These are phyloP conservation scores for Prunus dulcis DNA, from an alignment of 306 rosid genomes.

Conservation along the genomic window DNA sequence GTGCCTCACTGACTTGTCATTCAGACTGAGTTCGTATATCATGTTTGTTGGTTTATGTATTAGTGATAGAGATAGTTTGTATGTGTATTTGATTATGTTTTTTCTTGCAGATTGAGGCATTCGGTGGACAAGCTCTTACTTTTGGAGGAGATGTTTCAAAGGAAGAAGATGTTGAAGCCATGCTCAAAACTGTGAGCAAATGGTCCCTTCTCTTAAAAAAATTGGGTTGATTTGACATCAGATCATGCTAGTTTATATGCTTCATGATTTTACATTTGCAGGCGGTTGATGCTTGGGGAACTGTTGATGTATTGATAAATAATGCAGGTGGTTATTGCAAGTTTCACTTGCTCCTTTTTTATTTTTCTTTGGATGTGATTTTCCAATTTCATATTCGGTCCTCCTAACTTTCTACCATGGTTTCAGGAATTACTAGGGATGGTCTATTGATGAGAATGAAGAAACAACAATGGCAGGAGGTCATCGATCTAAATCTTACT, in stretches of 20 bases:
- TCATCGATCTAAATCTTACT: constrained; percentile 91
- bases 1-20: neutral
- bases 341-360: constrained; percentile 3
- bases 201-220: constrained; percentile 3
- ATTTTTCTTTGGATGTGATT: neutral
- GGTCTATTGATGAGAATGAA: constrained; percentile 96
- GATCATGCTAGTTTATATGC: constrained; percentile 13
- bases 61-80: neutral
- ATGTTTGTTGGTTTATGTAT: neutral
- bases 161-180: constrained; percentile 79
- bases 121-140: constrained; percentile 82
- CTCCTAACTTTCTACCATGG: constrained; percentile 19
- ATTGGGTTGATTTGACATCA: constrained; percentile 21
- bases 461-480: constrained; percentile 90
- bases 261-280: constrained; percentile 44
- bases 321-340: constrained; percentile 83
- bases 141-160: constrained; percentile 91
- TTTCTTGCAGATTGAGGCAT: constrained; percentile 63
- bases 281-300: constrained; percentile 97
- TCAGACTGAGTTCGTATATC: neutral
- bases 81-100: neutral
- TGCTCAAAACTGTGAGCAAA: constrained; percentile 79
- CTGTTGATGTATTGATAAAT: constrained; percentile 81
- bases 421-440: constrained; percentile 88
- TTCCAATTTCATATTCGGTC: neutral